Percentiles rank a stretch among this genome's conserved stretches.
Evolutionary conservation across 129 eudicot species (phyloP).

Genomic region (Centella asiatica): DNA sequence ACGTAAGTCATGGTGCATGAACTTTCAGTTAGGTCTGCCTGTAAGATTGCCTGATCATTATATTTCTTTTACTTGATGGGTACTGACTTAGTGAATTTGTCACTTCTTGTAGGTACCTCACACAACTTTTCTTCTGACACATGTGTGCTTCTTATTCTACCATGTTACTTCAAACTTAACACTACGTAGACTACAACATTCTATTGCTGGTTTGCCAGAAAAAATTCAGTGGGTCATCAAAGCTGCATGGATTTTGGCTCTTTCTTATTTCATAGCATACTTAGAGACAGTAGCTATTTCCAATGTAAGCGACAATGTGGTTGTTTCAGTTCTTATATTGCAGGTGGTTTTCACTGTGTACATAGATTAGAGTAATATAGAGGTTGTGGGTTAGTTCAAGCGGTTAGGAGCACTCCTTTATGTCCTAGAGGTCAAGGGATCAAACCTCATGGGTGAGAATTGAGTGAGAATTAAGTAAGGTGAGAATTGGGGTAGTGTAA

Average conservation of each 20-base stretch:
- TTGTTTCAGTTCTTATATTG: not conserved
- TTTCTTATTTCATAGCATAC: slow-evolving; percentile 75
- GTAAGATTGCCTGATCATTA: not conserved
- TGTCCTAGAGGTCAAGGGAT: too few species aligned
- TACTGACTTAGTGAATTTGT: not conserved
- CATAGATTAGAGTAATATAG: too few species aligned
- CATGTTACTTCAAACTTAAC: slow-evolving; percentile 85
- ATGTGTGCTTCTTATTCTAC: slow-evolving; percentile 85
- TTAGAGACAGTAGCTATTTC: slow-evolving; percentile 92
- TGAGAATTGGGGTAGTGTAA: too few species aligned
- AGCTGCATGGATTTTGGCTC: slow-evolving; percentile 74
- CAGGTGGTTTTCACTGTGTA: not conserved
- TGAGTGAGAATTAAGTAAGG: too few species aligned
- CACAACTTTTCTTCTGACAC: slow-evolving; percentile 82
- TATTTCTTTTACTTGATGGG: not conserved
- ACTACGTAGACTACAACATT: slow-evolving; percentile 63
- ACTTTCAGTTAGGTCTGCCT: not conserved
- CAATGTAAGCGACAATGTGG: slow-evolving; percentile 41
- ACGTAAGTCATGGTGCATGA: slow-evolving; percentile 34
- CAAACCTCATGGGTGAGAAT: too few species aligned
- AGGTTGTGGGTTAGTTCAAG: too few species aligned
- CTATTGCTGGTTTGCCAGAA: slow-evolving; percentile 61
- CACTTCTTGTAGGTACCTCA: slow-evolving; percentile 67
- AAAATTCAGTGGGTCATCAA: slow-evolving; percentile 59
- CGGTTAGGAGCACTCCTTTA: too few species aligned